These are phyloP conservation scores for Lepiota brunneoincarnata DNA, from an alignment of 768 basidiomycete species.

Conservation along the genomic window DNA sequence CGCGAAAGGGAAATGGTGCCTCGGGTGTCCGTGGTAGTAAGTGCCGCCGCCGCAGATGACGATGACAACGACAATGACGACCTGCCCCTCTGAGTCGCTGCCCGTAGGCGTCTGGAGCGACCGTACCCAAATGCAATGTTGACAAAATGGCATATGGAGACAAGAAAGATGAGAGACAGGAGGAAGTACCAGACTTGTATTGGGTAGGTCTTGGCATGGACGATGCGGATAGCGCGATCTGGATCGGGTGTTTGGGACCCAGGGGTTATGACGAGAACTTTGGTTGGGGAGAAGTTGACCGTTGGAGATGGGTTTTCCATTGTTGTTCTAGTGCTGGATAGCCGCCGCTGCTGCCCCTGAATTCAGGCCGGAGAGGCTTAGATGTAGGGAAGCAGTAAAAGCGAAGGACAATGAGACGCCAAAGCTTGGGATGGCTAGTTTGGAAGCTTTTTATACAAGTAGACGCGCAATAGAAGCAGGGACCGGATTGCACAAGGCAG, in stretches of 20 bases:
- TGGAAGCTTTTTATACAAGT: too few relatives aligned
- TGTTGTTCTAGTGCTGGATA: not conserved
- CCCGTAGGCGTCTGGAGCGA: not conserved
- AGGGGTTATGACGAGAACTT: not conserved
- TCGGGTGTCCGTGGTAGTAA: slow-evolving; percentile 6
- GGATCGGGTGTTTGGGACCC: not conserved
- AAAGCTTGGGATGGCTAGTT: too few relatives aligned
- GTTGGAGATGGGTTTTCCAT: not conserved
- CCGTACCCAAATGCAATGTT: slow-evolving; percentile 20
- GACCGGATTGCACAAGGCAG: too few relatives aligned
- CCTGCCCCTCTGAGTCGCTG: too few relatives aligned
- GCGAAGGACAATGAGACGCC: too few relatives aligned
- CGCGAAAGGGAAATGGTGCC: slow-evolving; percentile 16
- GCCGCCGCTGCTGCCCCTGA: not conserved
- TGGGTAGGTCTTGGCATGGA: slow-evolving; percentile 20
- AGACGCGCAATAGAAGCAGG: too few relatives aligned
- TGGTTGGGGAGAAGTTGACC: not conserved
- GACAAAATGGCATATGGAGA: slow-evolving; percentile 17
- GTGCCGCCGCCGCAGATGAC: not conserved
- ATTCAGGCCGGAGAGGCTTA: not conserved
- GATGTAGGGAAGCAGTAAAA: too few relatives aligned
- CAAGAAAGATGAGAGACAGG: slow-evolving; percentile 26
- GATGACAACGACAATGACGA: too few relatives aligned
- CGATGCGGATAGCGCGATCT: slow-evolving; percentile 3
- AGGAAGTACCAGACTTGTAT: slow-evolving; percentile 31